Evolutionary conservation across 73 alveolate genomes (phyloP), one percentile per base, ranked within the genome.

Genomic region (Paramecium pentaurelia): DNA sequence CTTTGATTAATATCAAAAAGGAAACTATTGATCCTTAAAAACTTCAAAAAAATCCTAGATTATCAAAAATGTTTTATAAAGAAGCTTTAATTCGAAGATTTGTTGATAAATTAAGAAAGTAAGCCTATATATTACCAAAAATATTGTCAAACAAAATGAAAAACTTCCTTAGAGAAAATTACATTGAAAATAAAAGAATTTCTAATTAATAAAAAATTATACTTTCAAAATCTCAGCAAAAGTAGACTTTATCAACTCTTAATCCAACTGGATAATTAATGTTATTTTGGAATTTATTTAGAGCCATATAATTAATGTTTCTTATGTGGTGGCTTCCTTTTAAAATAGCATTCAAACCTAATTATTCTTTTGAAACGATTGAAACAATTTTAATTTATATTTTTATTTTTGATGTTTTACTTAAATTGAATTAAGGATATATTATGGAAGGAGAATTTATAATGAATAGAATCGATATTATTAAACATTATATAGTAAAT

Each of bases 291-390:
- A 80, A 40, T 27, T 32, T 80, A 27, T 42, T 20, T 22, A 16
- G 73, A 40, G 71, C 58, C 2, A 0, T 42, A 16, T 38, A 80
- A 36, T 20, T 45, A 2, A n/a, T 80, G 44, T 27, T 80, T 25
- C n/a, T 80, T 10, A 44, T 80, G 73, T 40, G 77, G 71, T 80
- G 91, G 91, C 18, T 47, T 14, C 91, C 91, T 36, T 80, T 80
- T 36, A 80, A 80, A 45, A 4, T 45, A 10, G 45, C 77, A 44
- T 80, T 80, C 20, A 47, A 25, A 42, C 75, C 71, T 3, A 44
- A 80, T 73, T 73, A 37, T 10, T 12, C 37, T 38, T 42, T 28
- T 64, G 84, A 64, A 28, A 25, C 30, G 1, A 10, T 80, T n/a
- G 91, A 80, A 80, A 44, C 25, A 18, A 44, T 25, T 18, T 25